These are phyloP conservation scores for Termitomyces sp. DNA, from an alignment of 768 basidiomycete species.

Conservation along the genomic window DNA sequence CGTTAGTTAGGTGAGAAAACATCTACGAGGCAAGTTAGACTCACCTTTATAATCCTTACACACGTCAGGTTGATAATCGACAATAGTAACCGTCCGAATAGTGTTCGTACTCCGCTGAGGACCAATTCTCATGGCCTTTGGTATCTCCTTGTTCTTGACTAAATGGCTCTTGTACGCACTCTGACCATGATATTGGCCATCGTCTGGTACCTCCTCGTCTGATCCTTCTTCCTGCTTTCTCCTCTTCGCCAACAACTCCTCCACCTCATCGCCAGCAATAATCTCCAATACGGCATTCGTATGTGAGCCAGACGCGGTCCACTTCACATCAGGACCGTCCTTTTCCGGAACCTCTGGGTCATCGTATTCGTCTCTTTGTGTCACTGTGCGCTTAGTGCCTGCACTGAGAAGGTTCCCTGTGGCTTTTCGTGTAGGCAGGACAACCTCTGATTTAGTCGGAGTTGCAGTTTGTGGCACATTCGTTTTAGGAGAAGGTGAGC, in stretches of 20 bases:
- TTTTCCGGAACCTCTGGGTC: conserved; percentile 48
- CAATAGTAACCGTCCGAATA: conserved; percentile 90
- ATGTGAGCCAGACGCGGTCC: conserved; percentile 77
- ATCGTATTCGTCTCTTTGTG: conserved; percentile 63
- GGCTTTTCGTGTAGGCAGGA: conserved; percentile 71
- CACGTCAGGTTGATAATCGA: conserved; percentile 98
- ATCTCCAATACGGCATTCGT: conserved; percentile 70
- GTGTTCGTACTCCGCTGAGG: conserved; percentile 77
- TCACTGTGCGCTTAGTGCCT: conserved; percentile 44
- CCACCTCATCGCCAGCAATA: conserved; percentile 77
- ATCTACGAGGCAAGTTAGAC: conserved; percentile 17
- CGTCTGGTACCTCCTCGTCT: conserved; percentile 62
- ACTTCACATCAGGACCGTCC: conserved; percentile 70
- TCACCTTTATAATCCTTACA: conserved; percentile 99
- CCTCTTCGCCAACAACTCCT: conserved; percentile 72
- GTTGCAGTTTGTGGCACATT: conserved; percentile 22
- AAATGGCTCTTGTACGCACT: conserved; percentile 78
- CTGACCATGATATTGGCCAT: conserved; percentile 86
- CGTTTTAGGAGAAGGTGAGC: conserved; percentile 59
- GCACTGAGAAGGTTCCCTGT: conserved; percentile 65
- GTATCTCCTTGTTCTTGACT: conserved; percentile 78
- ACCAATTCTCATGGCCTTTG: conserved; percentile 84
- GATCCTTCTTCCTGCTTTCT: conserved; percentile 52
- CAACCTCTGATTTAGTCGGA: conserved; percentile 60
- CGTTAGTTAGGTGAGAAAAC: conserved; percentile 8